Evolutionary conservation across 345 rosid genomes (phyloP), one percentile per base, ranked within the genome.

Genomic region (Linum trigynum): DNA sequence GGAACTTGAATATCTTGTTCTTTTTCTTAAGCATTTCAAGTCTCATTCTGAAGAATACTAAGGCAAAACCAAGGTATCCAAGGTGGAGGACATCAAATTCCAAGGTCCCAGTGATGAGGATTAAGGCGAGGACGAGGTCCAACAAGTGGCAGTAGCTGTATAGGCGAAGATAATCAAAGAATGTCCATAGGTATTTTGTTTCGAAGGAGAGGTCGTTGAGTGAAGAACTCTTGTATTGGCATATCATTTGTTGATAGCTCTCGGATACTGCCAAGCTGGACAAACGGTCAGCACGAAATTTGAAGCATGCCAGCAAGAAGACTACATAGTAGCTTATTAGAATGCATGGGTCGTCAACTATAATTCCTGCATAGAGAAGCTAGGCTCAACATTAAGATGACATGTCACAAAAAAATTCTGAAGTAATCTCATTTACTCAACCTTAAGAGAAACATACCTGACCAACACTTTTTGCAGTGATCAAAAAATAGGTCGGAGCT

Each of bases 11-110:
- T 62, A 80, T 64, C 58, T 66, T 45, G 53, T 80, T 74, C 75
- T 75, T 77, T 77, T 74, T 72, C 66, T 77, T 75, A 8, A 80
- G 57, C 23, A 80, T 70, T 51, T 74, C 66, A 50, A 80, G 72
- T 67, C 84, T 81, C 72, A 79, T 73, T 6, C 87, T 75, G 71
- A 81, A 83, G 72, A 80, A 83, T 37, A 81, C 64, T 38, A 83
- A 74, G 58, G 83, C 82, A 69, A 81, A 73, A 66, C 79, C 83
- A 23, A 81, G 85, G 67, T 83, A 83, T 23, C 85, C 87, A 38
- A 83, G 79, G 69, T 83, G 87, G 36, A 83, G 83, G 67, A 83
- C 64, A 40, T 83, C 87, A 48, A 77, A 83, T 66, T 83, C 87
- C n/a, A 83, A 83, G 5, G 87, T 83, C 42, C 87, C 87, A 5